These are phyloP conservation scores for Alternaria rosae DNA, from an alignment of 2,329 filamentous ascomycete species.

Conservation along the genomic window DNA sequence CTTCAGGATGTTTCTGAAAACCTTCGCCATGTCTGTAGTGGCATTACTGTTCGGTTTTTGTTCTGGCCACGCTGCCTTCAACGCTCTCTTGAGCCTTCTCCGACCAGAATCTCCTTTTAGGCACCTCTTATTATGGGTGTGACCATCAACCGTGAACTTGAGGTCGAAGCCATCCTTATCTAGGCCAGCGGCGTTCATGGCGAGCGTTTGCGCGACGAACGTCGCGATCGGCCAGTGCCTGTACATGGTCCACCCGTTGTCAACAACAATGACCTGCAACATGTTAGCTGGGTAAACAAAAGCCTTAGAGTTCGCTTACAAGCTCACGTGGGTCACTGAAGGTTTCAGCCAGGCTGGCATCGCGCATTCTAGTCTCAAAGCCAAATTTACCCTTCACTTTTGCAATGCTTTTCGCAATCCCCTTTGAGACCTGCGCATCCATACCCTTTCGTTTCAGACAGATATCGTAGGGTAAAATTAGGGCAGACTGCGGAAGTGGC, in stretches of 20 bases:
- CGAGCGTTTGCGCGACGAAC: constrained; percentile 25
- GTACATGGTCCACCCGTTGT: constrained; percentile 10
- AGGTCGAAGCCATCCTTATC: constrained; percentile 27
- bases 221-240: constrained; percentile 19
- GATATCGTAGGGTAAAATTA: background rate
- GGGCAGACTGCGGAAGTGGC: background rate
- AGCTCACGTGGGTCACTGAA: background rate
- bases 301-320: background rate
- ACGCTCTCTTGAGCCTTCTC: background rate
- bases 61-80: background rate
- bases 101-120: background rate
- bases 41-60: background rate
- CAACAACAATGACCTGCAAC: background rate
- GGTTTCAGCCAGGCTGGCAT: background rate
- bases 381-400: background rate
- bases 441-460: background rate
- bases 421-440: background rate
- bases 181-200: constrained; percentile 19
- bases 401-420: background rate
- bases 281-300: background rate
- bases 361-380: background rate
- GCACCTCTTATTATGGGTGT: background rate
- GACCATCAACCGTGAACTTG: constrained; percentile 17
- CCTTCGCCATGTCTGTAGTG: background rate
- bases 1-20: fast-evolving